These are phyloP conservation scores for Zanthoxylum bungeanum DNA, from an alignment of 345 rosid genomes.

Conservation along the genomic window DNA sequence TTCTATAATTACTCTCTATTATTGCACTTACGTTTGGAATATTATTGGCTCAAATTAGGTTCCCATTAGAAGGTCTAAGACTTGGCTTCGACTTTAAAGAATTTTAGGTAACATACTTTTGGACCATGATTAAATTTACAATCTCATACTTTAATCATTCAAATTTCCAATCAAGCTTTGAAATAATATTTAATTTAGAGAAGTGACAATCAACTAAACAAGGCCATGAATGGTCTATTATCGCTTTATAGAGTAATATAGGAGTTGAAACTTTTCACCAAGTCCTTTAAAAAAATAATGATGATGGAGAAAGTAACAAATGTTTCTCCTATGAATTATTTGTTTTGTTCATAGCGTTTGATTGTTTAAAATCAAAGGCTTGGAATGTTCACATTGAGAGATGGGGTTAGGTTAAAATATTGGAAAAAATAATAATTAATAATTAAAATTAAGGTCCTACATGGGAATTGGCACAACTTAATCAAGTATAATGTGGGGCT, in stretches of 20 bases:
- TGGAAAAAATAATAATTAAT: background rate
- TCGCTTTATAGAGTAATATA: conserved; percentile 9
- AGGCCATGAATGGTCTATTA: conserved; percentile 1
- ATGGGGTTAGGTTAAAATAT: background rate
- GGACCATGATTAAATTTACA: background rate
- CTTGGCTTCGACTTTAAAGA: background rate
- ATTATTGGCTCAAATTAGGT: background rate
- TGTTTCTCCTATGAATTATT: background rate
- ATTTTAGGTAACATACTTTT: background rate
- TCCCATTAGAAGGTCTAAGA: background rate
- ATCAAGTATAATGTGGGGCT: conserved; percentile 29
- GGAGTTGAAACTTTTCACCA: conserved; percentile 29
- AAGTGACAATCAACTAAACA: conserved; percentile 19
- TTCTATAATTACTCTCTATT: background rate
- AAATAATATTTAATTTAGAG: background rate
- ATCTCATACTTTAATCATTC: background rate
- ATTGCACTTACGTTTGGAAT: background rate
- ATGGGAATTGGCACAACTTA: conserved; percentile 8
- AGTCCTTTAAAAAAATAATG: background rate
- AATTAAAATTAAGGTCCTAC: background rate
- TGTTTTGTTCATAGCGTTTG: background rate
- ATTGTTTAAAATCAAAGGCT: conserved; percentile 5
- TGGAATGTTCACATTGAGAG: conserved; percentile 5
- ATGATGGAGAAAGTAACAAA: background rate
- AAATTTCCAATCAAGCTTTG: background rate